Conservation (phyloP, 768 basidiomycete species). For the Strobilomyces echinocephalus region DNA sequence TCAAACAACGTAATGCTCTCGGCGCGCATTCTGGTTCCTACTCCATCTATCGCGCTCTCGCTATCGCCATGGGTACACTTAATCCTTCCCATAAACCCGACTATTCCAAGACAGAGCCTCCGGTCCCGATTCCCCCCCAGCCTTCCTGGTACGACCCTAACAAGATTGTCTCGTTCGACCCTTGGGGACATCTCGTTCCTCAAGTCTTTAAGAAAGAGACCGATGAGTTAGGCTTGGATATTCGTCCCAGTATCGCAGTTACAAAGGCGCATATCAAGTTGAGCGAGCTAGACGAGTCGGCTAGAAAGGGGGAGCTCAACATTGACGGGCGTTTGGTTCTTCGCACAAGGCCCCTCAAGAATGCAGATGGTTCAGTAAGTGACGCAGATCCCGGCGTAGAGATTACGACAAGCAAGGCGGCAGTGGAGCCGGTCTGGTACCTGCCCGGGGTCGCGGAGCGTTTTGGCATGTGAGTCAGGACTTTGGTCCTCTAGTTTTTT, state of each 20-base stretch:
- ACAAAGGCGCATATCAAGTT: constrained; percentile 94
- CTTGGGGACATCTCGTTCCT: constrained; percentile 87
- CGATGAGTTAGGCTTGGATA: constrained; percentile 67
- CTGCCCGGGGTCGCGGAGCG: constrained; percentile 89
- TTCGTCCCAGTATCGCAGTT: constrained; percentile 88
- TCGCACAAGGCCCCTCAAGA: constrained; percentile 56
- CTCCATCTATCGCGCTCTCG: constrained; percentile 89
- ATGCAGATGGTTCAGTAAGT: constrained; percentile 58
- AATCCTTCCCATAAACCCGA: constrained; percentile 77
- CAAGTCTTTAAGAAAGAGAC: constrained; percentile 60
- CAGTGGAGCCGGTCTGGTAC: constrained; percentile 96
- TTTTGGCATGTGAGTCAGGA: constrained; percentile 74
- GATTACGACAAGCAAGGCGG: constrained; percentile 85
- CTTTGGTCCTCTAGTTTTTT: not conserved
- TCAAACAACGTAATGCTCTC: constrained; percentile 90
- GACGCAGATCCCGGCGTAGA: constrained; percentile 74
- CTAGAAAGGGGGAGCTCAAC: constrained; percentile 61
- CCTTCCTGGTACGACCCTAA: constrained; percentile 68
- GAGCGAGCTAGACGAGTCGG: constrained; percentile 83
- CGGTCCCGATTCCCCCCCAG: constrained; percentile 71
- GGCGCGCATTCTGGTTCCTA: constrained; percentile 94
- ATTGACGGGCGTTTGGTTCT: constrained; percentile 84
- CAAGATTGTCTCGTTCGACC: constrained; percentile 92
- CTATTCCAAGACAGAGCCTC: constrained; percentile 79
- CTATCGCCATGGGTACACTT: constrained; percentile 85